Percentiles rank a stretch among this genome's conserved stretches.
These are phyloP conservation scores for Colletotrichum sp. DNA, from an alignment of 2,329 filamentous ascomycete genomes.

Conservation along the genomic window DNA sequence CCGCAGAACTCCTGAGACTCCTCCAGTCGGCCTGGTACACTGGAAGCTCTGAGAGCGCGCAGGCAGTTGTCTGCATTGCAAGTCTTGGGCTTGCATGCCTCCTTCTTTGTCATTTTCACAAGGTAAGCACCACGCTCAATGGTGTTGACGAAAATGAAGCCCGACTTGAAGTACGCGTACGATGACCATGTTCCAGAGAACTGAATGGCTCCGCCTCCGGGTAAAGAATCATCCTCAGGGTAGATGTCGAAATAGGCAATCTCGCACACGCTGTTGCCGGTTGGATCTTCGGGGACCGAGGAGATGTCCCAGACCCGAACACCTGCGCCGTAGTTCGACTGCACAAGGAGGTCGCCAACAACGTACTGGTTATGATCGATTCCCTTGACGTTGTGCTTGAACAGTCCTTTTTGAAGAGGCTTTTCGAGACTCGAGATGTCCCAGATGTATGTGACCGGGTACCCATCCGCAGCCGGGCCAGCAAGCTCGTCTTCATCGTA, in stretches of 20 bases:
- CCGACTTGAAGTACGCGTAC: conserved; percentile 47
- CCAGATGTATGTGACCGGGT: conserved; percentile 54
- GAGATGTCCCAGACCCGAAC: conserved; percentile 39
- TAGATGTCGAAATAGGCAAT: conserved; percentile 52
- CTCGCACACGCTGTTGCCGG: conserved; percentile 44
- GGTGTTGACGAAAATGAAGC: conserved; percentile 46
- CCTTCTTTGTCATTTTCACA: conserved; percentile 35
- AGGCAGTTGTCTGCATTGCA: conserved; percentile 28
- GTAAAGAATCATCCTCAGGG: conserved; percentile 49
- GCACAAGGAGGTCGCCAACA: conserved; percentile 43
- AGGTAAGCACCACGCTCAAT: conserved; percentile 47
- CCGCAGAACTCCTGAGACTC: conserved; percentile 26
- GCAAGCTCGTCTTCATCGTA: conserved; percentile 48
- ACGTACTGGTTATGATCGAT: conserved; percentile 54
- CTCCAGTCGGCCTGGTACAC: conserved; percentile 21
- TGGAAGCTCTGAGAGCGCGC: conserved; percentile 22
- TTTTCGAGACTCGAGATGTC: conserved; percentile 46
- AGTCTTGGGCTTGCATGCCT: conserved; percentile 24
- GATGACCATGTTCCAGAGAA: conserved; percentile 49
- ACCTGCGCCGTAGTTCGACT: conserved; percentile 52
- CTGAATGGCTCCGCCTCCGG: conserved; percentile 36
- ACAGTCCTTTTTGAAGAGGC: conserved; percentile 47
- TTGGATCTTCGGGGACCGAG: conserved; percentile 34
- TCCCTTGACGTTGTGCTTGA: conserved; percentile 37
- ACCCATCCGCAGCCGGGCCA: conserved; percentile 43